These are phyloP conservation scores for Boletus reticuloceps DNA, from an alignment of 768 basidiomycete genomes.

Conservation along the genomic window DNA sequence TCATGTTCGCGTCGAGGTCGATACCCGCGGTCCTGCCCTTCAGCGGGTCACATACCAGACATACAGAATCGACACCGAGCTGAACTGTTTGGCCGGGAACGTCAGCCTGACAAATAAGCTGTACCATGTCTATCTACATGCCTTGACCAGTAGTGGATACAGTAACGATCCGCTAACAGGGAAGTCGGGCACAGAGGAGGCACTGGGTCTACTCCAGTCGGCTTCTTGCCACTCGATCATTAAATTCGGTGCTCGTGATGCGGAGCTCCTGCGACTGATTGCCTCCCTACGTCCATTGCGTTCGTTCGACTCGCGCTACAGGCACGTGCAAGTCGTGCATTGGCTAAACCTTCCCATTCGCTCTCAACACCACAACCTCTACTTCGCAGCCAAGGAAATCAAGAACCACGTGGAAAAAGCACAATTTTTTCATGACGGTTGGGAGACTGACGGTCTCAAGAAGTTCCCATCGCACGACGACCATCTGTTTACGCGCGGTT, in stretches of 20 bases:
- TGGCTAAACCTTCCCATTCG: slow-evolving; percentile 9
- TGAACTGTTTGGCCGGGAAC: slow-evolving; percentile 31
- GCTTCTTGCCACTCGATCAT: slow-evolving; percentile 41
- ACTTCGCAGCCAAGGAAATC: slow-evolving; percentile 22
- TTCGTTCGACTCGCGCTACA: slow-evolving; percentile 34
- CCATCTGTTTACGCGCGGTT: slow-evolving; percentile 17
- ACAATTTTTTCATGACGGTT: slow-evolving; percentile 5
- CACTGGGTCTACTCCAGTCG: slow-evolving; percentile 38
- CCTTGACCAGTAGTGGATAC: slow-evolving; percentile 36
- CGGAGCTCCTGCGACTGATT: slow-evolving; percentile 34
- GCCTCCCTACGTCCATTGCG: slow-evolving; percentile 32
- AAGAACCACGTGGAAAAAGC: slow-evolving; percentile 21
- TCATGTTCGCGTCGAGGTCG: slow-evolving; percentile 18
- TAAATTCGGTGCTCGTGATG: slow-evolving; percentile 28
- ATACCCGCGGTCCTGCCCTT: neutral
- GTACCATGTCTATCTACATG: slow-evolving; percentile 43
- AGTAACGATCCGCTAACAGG: slow-evolving; percentile 42
- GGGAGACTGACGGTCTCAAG: slow-evolving; percentile 1
- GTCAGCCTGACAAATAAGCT: slow-evolving; percentile 28
- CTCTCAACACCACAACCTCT: slow-evolving; percentile 31
- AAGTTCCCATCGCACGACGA: neutral
- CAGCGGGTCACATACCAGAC: slow-evolving; percentile 21
- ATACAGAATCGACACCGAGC: slow-evolving; percentile 30
- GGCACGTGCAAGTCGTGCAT: slow-evolving; percentile 9
- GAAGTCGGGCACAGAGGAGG: slow-evolving; percentile 45